phyloP scores from a whole-genome alignment of 345 rosid species.

The Acer negundo region DNA sequence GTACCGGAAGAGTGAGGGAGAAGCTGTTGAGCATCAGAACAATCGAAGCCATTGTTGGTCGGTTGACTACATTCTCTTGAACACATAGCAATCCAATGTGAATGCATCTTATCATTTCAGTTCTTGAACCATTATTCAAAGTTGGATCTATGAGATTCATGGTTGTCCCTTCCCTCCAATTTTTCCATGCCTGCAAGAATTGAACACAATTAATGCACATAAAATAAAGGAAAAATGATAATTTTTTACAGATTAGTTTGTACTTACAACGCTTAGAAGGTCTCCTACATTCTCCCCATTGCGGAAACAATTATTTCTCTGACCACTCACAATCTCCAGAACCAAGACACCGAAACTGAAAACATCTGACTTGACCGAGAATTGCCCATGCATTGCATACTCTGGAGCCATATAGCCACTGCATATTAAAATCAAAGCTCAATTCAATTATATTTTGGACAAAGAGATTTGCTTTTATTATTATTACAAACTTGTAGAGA shows the following conservation, averaged over 20 bases:
- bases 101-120: conserved; percentile 41
- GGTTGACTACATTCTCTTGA: conserved; percentile 38
- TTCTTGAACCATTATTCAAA: conserved; percentile 17
- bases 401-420: conserved; percentile 54
- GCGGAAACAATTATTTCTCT: conserved; percentile 20
- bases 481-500: too few relatives aligned
- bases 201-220: background rate
- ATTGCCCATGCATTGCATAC: conserved; percentile 45
- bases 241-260: background rate
- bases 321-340: conserved; percentile 48
- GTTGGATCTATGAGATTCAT: conserved; percentile 27
- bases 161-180: conserved; percentile 39
- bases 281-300: conserved; percentile 23
- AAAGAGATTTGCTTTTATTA: background rate
- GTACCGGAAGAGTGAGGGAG: conserved; percentile 34
- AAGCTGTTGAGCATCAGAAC: conserved; percentile 40
- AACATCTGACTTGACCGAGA: conserved; percentile 44
- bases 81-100: conserved; percentile 47
- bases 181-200: conserved; percentile 46
- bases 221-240: background rate
- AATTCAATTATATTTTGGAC: background rate
- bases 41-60: conserved; percentile 42
- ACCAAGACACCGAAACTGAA: conserved; percentile 46
- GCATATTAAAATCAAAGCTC: background rate
- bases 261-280: conserved; percentile 37